Evolutionary conservation across 129 eudicot genomes (phyloP), one percentile per base, ranked within the genome.

Genomic region (Flaveria ramosissima): DNA sequence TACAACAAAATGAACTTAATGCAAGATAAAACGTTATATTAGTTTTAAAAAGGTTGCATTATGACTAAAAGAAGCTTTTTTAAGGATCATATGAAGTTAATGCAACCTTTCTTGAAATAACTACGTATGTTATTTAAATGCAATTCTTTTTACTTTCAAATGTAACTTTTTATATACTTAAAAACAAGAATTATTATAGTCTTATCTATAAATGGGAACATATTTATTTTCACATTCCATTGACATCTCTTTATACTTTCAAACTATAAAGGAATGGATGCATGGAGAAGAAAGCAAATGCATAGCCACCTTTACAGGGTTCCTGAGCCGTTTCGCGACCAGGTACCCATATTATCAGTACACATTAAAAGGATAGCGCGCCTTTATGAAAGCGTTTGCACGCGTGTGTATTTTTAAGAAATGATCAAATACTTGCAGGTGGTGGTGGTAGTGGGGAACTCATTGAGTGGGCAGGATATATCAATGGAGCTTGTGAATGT

Each of bases 381-480:
- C 9, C 43, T 56, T 57, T 42, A 23, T 8, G 5, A 59, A 2
- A 15, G 12, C 7, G 20, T 3, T 12, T 21, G 52, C 13, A 3
- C 3, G 30, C 19, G 13, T 64, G 59, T 72, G 48, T 16, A 55
- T 23, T 79, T 11, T 77, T 32, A 72, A 21, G 68, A 55, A 55
- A 27, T 23, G 26, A 23, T 47, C 2, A 3, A 24, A 13, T 30
- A 21, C 21, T 30, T 77, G 66, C 79, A 93, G 98, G 98, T 85
- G 73, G 96, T 93, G 19, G 92, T 93, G 81, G 92, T 93, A 36
- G 94, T 90, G 53, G 98, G 98, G 69, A 90, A 76, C 73, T 93
- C 98, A 63, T 16, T 86, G 20, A 93, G 98, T 83, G 98, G 96
- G 27, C 95, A 90, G 46, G 98, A 93, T 83, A 86, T 93, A 71